Evolutionary conservation across 352 stramenopile genomes (phyloP), one percentile per base, ranked within the genome.

Genomic region (Globisporangium solare): DNA sequence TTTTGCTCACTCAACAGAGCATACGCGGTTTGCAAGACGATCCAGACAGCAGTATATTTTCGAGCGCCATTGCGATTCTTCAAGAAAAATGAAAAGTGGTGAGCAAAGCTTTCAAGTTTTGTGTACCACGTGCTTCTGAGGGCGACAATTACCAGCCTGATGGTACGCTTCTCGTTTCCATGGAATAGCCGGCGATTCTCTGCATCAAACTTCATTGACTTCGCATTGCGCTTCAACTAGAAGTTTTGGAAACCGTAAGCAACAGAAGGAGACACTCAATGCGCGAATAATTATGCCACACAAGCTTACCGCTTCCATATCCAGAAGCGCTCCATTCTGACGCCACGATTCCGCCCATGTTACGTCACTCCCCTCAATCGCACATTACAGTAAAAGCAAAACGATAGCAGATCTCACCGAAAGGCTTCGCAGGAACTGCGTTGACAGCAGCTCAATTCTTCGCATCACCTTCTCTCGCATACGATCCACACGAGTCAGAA

Each of bases 41-140:
- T 61, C 85, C 85, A 94, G 10, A 89, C 80, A 0, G 77, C 74
- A 3, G 85, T 93, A 54, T 93, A 94, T 68, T 86, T 88, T 18
- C 83, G 66, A n/a, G 81, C 83, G 39, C 83, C 76, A 22, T 64
- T 64, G 40, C 76, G 71, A 47, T 79, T 89, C 85, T 53, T 22
- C 13, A 47, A 43, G n/a, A 54, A 15, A 3, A 53, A 32, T 6
- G 24, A 22, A n/a, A n/a, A n/a, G 8, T 45, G 13, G 13, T 53
- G 37, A 53, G 40, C 1, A 21, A 14, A 22, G 0, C 42, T 27
- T 21, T 27, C 24, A 5, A 5, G 2, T 27, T 27, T 27, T 5
- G 24, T 27, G 24, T 5, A 27, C 24, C 2, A 27, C n/a, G 24
- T 27, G 24, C 24, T 27, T 27, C 24, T 5, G 24, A 27, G 24